Evolutionary conservation across 805 yeast genomes (phyloP), one percentile per base, ranked within the genome.

Genomic region (Pichia insulana): DNA sequence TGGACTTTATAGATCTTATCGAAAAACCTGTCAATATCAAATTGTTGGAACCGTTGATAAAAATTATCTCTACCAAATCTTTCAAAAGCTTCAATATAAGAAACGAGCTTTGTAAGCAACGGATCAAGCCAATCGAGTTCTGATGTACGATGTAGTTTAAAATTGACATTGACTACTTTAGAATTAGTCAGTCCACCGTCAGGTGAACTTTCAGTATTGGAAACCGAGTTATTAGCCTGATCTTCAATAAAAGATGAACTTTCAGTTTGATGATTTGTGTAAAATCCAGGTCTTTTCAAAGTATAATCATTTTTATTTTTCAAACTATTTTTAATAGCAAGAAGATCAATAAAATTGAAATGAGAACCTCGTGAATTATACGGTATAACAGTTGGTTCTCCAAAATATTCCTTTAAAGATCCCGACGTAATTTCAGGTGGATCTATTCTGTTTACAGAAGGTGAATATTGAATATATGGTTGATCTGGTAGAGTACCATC

Each of bases 11-110:
- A 40, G 7, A 36, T 8, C 22, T 16, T 19, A 20, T 36, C 39
- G 22, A 40, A 30, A 36, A 36, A 30, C 2, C 30, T 26, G 36
- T 40, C 43, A 16, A 40, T 15, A 13, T 31, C 34, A 31, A 36
- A 35, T 5, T n/a, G 19, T 22, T 30, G 35, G 30, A 10, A 36
- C 15, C 12, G 30, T 22, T 35, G 7, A n/a, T 34, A 36, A 8
- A 22, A 22, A 22, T 6, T 22, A 8, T 22, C 25, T 22, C 25
- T 22, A 22, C 25, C 25, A 22, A 6, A 22, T 8, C 8, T 5
- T 8, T 22, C 25, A 22, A 22, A 22, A 22, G 25, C 25, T 22
- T 22, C 8, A 6, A 22, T 22, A 22, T 22, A 22, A 22, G 25
- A 22, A 5, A 37, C 17, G 10, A 37, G 13, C 18, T 18, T 27